Conservation (phyloP, 1,139 yeast genomes). For the Suhomyces bolitotheri region DNA sequence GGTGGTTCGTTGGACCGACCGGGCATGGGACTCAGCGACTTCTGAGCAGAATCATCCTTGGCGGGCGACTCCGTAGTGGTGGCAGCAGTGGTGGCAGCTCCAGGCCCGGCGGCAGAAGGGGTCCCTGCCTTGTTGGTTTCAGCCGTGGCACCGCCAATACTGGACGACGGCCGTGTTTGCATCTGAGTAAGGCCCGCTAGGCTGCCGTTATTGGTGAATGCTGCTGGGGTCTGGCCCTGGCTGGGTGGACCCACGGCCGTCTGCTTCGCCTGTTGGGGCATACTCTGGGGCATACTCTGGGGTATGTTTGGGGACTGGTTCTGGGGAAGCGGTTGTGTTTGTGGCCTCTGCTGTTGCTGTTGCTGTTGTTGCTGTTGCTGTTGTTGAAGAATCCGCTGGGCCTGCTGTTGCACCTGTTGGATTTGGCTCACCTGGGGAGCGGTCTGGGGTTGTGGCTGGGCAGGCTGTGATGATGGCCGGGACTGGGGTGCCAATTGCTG, state of each 20-base stretch:
- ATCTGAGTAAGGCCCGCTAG: slow-evolving; percentile 3
- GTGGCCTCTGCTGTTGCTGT: slow-evolving; percentile 3
- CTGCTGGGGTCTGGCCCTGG: slow-evolving; percentile 9
- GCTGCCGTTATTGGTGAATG: neutral
- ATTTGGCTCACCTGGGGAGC: slow-evolving; percentile 14
- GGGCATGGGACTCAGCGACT: neutral
- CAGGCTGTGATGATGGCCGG: slow-evolving; percentile 1
- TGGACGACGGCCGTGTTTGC: slow-evolving; percentile 8
- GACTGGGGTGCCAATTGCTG: slow-evolving; percentile 6
- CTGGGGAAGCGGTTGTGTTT: slow-evolving; percentile 1
- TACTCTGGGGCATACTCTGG: neutral
- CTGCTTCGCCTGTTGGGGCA: slow-evolving; percentile 5
- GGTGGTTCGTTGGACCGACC: slow-evolving; percentile 17
- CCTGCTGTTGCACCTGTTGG: slow-evolving; percentile 21
- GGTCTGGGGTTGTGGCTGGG: slow-evolving; percentile 12
- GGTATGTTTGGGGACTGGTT: too few relatives aligned
- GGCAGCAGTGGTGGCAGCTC: slow-evolving; percentile 5
- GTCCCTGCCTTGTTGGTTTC: slow-evolving; percentile 6
- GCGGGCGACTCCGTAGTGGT: slow-evolving; percentile 14
- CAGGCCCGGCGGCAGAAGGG: slow-evolving; percentile 24
- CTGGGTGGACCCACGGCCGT: slow-evolving; percentile 5
- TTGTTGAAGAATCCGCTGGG: slow-evolving; percentile 19
- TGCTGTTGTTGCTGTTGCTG: slow-evolving; percentile 16
- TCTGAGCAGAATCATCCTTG: slow-evolving; percentile 9
- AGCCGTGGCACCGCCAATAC: slow-evolving; percentile 10